phyloP scores from a whole-genome alignment of 495 filamentous ascomycete genomes.

The Penicillium nucicola region DNA sequence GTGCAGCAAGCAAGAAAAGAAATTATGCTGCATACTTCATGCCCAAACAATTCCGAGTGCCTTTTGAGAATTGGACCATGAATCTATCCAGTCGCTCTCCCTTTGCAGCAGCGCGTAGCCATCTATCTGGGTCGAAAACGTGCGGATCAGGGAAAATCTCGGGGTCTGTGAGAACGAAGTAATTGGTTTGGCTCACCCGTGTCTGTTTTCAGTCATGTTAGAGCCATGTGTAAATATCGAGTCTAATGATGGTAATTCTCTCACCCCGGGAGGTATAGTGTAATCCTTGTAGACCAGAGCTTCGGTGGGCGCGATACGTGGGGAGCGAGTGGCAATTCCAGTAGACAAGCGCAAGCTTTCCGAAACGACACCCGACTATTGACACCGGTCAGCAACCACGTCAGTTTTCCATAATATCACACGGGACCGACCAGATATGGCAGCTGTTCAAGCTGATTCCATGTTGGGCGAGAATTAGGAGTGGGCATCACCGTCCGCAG shows the following conservation, averaged over 20 bases:
- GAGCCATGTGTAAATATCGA: not conserved
- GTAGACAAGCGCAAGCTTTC: conserved; percentile 47
- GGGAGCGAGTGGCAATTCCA: conserved; percentile 34
- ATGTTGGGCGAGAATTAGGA: conserved; percentile 21
- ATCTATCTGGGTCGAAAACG: conserved; percentile 49
- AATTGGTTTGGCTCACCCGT: conserved; percentile 42
- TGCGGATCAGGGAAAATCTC: conserved; percentile 46
- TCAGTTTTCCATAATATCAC: not conserved
- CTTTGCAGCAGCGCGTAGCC: conserved; percentile 33
- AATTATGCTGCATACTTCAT: conserved; percentile 28
- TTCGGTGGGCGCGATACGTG: conserved; percentile 40
- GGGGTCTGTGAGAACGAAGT: conserved; percentile 45
- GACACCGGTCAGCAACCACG: not conserved
- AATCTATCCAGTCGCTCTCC: conserved; percentile 32
- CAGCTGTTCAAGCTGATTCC: conserved; percentile 45
- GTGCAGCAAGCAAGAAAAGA: conserved; percentile 9
- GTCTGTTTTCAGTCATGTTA: conserved; percentile 22
- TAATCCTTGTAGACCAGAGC: conserved; percentile 39
- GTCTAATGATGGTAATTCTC: conserved; percentile 17
- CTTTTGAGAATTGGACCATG: conserved; percentile 41
- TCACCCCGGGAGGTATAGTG: conserved; percentile 31
- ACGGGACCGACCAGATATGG: conserved; percentile 41
- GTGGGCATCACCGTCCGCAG: conserved; percentile 31
- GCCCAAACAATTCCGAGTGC: conserved; percentile 40
- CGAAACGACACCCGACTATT: conserved; percentile 38